Conservation (phyloP, 108 stramenopile genomes). For the Nitzschia palea region DNA sequence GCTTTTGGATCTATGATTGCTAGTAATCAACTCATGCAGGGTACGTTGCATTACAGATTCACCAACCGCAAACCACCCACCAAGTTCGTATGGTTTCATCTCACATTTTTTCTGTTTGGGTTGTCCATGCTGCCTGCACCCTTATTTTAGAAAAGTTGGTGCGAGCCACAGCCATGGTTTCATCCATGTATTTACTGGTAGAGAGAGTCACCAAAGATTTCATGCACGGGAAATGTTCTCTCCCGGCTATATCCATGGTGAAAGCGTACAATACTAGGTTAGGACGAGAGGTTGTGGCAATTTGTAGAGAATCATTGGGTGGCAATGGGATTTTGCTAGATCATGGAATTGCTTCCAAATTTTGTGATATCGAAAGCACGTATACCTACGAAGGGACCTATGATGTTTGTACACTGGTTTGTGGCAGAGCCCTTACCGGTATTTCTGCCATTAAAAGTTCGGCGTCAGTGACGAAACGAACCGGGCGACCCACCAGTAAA, state of each 20-base stretch:
- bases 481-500: slow-evolving; percentile 4
- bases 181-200: slow-evolving; percentile 20
- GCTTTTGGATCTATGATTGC: slow-evolving; percentile 12
- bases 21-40: slow-evolving; percentile 25
- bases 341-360: slow-evolving; percentile 20
- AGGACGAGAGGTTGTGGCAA: slow-evolving; percentile 21
- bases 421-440: slow-evolving; percentile 12
- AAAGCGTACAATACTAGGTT: slow-evolving; percentile 26
- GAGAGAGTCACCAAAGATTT: slow-evolving; percentile 19
- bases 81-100: not conserved
- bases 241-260: slow-evolving; percentile 23
- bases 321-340: slow-evolving; percentile 26
- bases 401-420: slow-evolving; percentile 19
- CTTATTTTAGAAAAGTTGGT: slow-evolving; percentile 27
- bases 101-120: not conserved
- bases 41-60: too few relatives aligned
- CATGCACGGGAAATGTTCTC: slow-evolving; percentile 6
- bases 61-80: not conserved
- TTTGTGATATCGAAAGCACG: slow-evolving; percentile 13
- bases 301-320: slow-evolving; percentile 20
- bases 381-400: slow-evolving; percentile 29
- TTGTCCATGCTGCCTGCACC: not conserved
- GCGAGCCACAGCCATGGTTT: slow-evolving; percentile 12
- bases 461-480: not conserved
- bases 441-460: slow-evolving; percentile 21